phyloP scores from a whole-genome alignment of 345 rosid species.

The Heritiera littoralis region DNA sequence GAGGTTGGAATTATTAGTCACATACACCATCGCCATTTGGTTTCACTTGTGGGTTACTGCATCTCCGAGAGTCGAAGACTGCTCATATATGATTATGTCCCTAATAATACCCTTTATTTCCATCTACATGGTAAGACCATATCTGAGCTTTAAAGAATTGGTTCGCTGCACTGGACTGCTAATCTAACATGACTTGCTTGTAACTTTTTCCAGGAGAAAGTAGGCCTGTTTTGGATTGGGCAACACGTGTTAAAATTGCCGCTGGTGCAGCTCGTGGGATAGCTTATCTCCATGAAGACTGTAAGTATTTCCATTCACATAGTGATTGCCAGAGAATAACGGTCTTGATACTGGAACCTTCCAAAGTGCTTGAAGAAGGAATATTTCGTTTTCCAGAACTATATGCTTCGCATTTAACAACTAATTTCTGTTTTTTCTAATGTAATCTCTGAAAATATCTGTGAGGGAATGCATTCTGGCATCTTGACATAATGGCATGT shows the following conservation, averaged over 20 bases:
- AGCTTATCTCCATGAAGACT: slow-evolving; percentile 98
- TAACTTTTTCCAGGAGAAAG: slow-evolving; percentile 50
- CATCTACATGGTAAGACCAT: slow-evolving; percentile 82
- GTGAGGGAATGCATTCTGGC: neutral
- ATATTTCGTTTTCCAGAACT: neutral
- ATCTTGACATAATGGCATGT: neutral
- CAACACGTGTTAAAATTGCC: slow-evolving; percentile 72
- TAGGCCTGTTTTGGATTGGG: slow-evolving; percentile 72
- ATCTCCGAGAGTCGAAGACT: slow-evolving; percentile 72
- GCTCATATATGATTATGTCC: slow-evolving; percentile 83
- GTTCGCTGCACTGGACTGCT: slow-evolving; percentile 15
- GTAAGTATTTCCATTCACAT: slow-evolving; percentile 46
- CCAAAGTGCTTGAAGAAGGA: neutral
- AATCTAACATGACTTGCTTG: slow-evolving; percentile 12
- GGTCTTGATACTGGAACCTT: slow-evolving; percentile 6
- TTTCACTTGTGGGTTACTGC: slow-evolving; percentile 94
- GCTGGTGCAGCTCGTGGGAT: slow-evolving; percentile 96
- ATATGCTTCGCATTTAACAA: neutral
- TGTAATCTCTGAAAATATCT: neutral
- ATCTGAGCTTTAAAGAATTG: slow-evolving; percentile 23
- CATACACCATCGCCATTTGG: slow-evolving; percentile 91
- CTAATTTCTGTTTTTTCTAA: neutral
- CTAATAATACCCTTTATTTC: slow-evolving; percentile 84
- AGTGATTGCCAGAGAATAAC: neutral
- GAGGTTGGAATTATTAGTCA: slow-evolving; percentile 95